phyloP scores from a whole-genome alignment of 257 asterid species.

The Agastache rugosa region DNA sequence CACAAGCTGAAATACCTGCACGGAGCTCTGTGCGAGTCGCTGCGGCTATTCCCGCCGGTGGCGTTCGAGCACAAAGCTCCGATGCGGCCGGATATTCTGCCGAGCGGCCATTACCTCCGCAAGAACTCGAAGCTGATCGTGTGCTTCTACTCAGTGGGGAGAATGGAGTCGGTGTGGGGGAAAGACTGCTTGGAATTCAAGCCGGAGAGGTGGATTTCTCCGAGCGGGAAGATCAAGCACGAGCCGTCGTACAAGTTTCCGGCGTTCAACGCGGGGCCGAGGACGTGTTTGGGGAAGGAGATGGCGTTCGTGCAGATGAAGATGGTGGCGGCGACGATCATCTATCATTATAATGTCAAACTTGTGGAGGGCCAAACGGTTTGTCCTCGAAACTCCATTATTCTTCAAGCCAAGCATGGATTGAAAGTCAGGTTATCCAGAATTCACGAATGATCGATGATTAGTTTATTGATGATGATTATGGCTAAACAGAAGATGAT shows the following conservation, averaged over 20 bases:
- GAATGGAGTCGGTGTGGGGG: constrained; percentile 57
- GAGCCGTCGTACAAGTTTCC: constrained; percentile 54
- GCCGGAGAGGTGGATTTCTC: constrained; percentile 51
- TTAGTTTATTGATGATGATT: too few relatives aligned
- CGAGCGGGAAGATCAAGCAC: constrained; percentile 37
- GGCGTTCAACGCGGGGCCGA: constrained; percentile 54
- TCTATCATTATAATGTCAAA: constrained; percentile 35
- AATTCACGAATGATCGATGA: background rate
- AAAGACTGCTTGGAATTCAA: constrained; percentile 52
- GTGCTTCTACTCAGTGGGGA: constrained; percentile 46
- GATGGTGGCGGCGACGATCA: constrained; percentile 46
- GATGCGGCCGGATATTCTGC: constrained; percentile 34
- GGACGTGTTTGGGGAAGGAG: constrained; percentile 52
- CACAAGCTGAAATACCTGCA: constrained; percentile 48
- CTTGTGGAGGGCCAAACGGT: constrained; percentile 45
- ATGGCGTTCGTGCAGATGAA: constrained; percentile 57
- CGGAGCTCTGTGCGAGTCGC: constrained; percentile 54
- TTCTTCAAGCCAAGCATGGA: constrained; percentile 45
- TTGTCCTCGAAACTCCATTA: constrained; percentile 38
- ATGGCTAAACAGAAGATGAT: too few relatives aligned
- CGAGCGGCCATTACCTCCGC: constrained; percentile 42
- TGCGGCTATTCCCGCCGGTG: constrained; percentile 50
- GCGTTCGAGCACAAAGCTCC: constrained; percentile 50
- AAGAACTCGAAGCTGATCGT: constrained; percentile 36
- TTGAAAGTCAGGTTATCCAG: constrained; percentile 39